A percentile compares a stretch with the other conserved stretches of the same genome.
Evolutionary conservation across 2,329 filamentous ascomycete species (phyloP).

Genomic region (Davidsoniella virescens): DNA sequence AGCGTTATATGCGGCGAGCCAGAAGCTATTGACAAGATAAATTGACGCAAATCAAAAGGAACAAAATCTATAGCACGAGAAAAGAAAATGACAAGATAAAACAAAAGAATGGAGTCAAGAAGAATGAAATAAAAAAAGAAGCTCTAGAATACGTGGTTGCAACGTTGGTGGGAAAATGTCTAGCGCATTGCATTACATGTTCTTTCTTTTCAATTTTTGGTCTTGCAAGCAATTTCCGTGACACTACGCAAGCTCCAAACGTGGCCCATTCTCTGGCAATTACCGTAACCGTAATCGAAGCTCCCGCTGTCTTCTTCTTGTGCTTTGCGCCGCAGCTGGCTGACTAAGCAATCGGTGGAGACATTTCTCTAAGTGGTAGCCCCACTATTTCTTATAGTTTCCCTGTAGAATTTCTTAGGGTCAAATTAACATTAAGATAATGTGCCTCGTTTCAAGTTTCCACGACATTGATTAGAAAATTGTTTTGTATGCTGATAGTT

Average conservation of each 20-base stretch:
- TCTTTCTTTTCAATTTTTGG: constrained; percentile 1
- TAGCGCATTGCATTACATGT: constrained; percentile 1
- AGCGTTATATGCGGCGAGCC: not conserved
- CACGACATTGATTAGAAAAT: too few relatives aligned
- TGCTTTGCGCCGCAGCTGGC: constrained; percentile 5
- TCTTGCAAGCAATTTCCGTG: constrained; percentile 5
- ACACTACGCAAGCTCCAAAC: constrained; percentile 13
- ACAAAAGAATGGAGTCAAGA: not conserved
- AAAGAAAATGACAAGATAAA: not conserved
- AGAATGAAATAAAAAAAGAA: not conserved
- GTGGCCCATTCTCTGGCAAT: constrained; percentile 11
- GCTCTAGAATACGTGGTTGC: not conserved
- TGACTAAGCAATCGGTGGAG: constrained; percentile 1
- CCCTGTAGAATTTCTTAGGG: too few relatives aligned
- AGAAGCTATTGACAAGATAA: not conserved
- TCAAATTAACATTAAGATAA: too few relatives aligned
- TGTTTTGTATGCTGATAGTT: too few relatives aligned
- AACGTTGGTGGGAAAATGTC: not conserved
- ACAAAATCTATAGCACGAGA: not conserved
- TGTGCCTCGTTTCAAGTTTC: too few relatives aligned
- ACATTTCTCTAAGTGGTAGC: too few relatives aligned
- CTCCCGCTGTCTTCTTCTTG: too few relatives aligned
- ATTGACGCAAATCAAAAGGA: too few relatives aligned
- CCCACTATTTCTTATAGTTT: too few relatives aligned
- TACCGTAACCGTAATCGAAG: too few relatives aligned